Evolutionary conservation across 805 yeast genomes (phyloP).

Genomic region (Babjeviella inositovora): DNA sequence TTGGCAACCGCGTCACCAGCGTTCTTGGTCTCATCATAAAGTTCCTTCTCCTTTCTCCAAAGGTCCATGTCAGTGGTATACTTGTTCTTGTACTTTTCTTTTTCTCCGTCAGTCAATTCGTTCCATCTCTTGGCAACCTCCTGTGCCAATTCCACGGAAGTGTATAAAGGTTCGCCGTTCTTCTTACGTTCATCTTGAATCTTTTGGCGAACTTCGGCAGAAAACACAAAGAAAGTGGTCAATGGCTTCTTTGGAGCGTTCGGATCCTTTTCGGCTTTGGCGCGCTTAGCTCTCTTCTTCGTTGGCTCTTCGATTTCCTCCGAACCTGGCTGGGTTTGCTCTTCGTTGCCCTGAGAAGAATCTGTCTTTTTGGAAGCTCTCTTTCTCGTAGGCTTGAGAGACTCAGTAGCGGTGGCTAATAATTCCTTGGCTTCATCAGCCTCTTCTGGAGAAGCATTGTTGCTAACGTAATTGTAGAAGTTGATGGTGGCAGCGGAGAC

Average conservation of each 20-base stretch:
- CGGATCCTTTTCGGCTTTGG: slow-evolving; percentile 51
- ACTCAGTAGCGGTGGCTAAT: slow-evolving; percentile 5
- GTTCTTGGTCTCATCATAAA: background rate
- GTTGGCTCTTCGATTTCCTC: slow-evolving; percentile 1
- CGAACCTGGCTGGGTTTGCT: slow-evolving; percentile 1
- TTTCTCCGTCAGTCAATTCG: slow-evolving; percentile 50
- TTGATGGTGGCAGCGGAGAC: slow-evolving; percentile 70
- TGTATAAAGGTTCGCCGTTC: slow-evolving; percentile 42
- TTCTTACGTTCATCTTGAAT: slow-evolving; percentile 53
- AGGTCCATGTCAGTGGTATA: slow-evolving; percentile 32
- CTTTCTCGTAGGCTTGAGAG: slow-evolving; percentile 5
- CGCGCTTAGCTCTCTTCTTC: slow-evolving; percentile 31
- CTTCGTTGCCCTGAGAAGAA: no score
- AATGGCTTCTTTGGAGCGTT: slow-evolving; percentile 92
- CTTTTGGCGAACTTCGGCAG: slow-evolving; percentile 55
- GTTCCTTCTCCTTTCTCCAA: no score
- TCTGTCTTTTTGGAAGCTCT: slow-evolving; percentile 12
- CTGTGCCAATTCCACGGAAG: slow-evolving; percentile 66
- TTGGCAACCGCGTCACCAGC: slow-evolving; percentile 1
- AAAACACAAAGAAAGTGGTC: slow-evolving; percentile 71
- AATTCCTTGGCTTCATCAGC: slow-evolving; percentile 2
- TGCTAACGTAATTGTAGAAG: slow-evolving; percentile 32
- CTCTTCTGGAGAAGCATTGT: slow-evolving; percentile 3
- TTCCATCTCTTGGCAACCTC: slow-evolving; percentile 74
- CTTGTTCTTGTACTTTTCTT: slow-evolving; percentile 52